phyloP scores from a whole-genome alignment of 2,329 filamentous ascomycete species.

The Septoria petroselini region DNA sequence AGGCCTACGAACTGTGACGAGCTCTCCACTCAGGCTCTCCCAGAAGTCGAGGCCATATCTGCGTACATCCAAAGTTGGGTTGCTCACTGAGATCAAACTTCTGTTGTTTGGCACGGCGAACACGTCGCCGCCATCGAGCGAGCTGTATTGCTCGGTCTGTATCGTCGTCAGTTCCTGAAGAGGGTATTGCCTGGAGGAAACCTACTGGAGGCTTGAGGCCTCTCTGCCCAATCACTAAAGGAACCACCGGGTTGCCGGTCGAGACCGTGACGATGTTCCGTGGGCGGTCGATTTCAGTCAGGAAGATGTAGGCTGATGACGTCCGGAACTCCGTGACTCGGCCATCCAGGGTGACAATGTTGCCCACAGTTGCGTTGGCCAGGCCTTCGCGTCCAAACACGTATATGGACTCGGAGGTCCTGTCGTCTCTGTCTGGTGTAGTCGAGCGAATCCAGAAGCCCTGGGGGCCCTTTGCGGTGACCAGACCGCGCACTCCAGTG shows the following conservation, averaged over 20 bases:
- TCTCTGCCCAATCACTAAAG: constrained; percentile 60
- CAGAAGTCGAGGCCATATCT: constrained; percentile 70
- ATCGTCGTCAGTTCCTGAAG: background rate
- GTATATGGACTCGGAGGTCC: constrained; percentile 64
- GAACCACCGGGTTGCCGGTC: constrained; percentile 53
- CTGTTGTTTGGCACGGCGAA: constrained; percentile 63
- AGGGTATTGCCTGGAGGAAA: background rate
- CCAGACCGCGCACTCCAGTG: constrained; percentile 56
- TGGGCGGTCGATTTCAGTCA: constrained; percentile 62
- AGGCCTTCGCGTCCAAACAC: constrained; percentile 57
- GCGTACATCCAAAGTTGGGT: constrained; percentile 60
- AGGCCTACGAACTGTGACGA: constrained; percentile 61
- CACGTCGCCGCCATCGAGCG: constrained; percentile 63
- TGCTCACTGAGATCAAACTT: constrained; percentile 55
- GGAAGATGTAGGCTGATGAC: constrained; percentile 56
- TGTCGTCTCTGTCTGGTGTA: constrained; percentile 53
- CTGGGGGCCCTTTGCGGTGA: constrained; percentile 60
- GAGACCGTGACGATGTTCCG: constrained; percentile 54
- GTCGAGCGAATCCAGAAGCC: constrained; percentile 65
- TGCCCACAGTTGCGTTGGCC: constrained; percentile 57
- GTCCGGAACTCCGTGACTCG: constrained; percentile 60
- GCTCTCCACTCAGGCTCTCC: constrained; percentile 66
- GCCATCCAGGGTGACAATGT: constrained; percentile 60
- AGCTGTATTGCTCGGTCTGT: constrained; percentile 55
- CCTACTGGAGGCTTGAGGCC: constrained; percentile 50